These are phyloP conservation scores for Blastobotrys chiropterorum DNA, from an alignment of 805 yeast species.

Conservation along the genomic window DNA sequence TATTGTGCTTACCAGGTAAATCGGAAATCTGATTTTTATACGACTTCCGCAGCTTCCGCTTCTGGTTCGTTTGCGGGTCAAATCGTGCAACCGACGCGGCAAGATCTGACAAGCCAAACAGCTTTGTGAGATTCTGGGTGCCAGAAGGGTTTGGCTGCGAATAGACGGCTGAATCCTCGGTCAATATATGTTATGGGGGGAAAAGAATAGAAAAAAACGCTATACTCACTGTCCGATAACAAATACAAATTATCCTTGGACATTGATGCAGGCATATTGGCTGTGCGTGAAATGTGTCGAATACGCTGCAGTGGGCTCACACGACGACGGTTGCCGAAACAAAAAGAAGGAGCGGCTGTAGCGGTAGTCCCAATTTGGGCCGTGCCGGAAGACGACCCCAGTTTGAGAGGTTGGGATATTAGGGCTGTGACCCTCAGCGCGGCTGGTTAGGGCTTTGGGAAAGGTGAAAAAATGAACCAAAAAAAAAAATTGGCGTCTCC, in stretches of 20 bases:
- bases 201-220: too few relatives aligned
- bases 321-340: too few relatives aligned
- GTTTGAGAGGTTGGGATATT: background rate
- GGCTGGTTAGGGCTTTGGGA: background rate
- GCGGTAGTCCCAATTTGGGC: too few relatives aligned
- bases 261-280: background rate
- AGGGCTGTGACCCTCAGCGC: background rate
- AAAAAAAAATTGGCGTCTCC: background rate
- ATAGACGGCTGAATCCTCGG: background rate
- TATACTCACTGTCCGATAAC: background rate
- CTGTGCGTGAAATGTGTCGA: too few relatives aligned
- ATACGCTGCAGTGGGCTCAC: too few relatives aligned
- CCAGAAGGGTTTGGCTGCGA: conserved; percentile 41
- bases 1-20: conserved; percentile 54
- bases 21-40: conserved; percentile 90
- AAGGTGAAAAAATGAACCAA: background rate
- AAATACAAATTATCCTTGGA: background rate
- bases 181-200: too few relatives aligned
- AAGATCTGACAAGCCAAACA: conserved; percentile 61
- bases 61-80: conserved; percentile 83
- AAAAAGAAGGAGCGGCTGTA: too few relatives aligned
- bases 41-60: conserved; percentile 87
- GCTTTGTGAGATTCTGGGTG: conserved; percentile 56
- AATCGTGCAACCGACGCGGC: conserved; percentile 80
- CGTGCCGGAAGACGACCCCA: too few relatives aligned